Evolutionary conservation across 2,329 filamentous ascomycete species (phyloP).

Genomic region (Laburnicola sp.): DNA sequence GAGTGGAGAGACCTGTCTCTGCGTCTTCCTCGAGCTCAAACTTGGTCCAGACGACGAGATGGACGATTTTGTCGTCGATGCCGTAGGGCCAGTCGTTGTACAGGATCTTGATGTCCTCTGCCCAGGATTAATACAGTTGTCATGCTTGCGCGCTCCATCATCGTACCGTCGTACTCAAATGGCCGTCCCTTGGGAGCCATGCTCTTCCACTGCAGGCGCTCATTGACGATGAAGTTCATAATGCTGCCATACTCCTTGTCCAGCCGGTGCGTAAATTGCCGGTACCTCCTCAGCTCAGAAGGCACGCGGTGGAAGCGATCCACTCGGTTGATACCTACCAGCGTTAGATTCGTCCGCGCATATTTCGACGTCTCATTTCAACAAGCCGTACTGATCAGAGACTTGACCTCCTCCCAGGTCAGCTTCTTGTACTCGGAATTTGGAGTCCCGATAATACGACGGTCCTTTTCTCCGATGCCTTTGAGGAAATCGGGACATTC

Average conservation of each 20-base stretch:
- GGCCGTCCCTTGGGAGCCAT: slow-evolving; percentile 47
- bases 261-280: slow-evolving; percentile 67
- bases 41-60: slow-evolving; percentile 92
- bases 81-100: slow-evolving; percentile 96
- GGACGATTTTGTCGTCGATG: slow-evolving; percentile 74
- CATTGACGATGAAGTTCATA: slow-evolving; percentile 71
- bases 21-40: slow-evolving; percentile 75
- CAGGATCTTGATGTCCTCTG: slow-evolving; percentile 71
- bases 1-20: slow-evolving; percentile 67
- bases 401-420: slow-evolving; percentile 70
- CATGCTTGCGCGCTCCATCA: not conserved
- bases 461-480: slow-evolving; percentile 68
- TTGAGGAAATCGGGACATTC: slow-evolving; percentile 73
- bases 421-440: slow-evolving; percentile 66
- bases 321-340: slow-evolving; percentile 65
- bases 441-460: slow-evolving; percentile 67
- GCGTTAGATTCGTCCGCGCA: slow-evolving; percentile 12
- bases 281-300: slow-evolving; percentile 76
- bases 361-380: not conserved
- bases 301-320: slow-evolving; percentile 77
- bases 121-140: slow-evolving; percentile 8
- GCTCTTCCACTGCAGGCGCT: slow-evolving; percentile 70
- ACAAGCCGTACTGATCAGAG: slow-evolving; percentile 53
- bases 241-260: slow-evolving; percentile 72
- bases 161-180: slow-evolving; percentile 49